These are phyloP conservation scores for Bruguiera parviflora DNA, from an alignment of 345 rosid genomes.

Conservation along the genomic window DNA sequence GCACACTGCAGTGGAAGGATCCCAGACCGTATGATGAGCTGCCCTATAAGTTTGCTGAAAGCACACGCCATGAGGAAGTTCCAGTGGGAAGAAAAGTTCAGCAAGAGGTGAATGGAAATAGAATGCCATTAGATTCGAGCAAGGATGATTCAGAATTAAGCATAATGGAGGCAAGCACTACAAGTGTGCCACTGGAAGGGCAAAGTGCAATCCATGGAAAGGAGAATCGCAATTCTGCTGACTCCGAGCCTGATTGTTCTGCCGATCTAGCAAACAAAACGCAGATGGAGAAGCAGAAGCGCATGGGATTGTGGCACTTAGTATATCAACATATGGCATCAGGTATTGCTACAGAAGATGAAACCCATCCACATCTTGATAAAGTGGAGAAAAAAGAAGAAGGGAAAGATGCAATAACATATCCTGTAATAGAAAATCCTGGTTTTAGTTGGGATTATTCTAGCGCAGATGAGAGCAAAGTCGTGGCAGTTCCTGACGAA, in stretches of 20 bases:
- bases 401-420: constrained; percentile 15
- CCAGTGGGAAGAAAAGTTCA: constrained; percentile 10
- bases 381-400: constrained; percentile 28
- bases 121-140: constrained; percentile 2
- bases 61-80: constrained; percentile 15
- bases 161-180: background rate
- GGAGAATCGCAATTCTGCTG: constrained; percentile 17
- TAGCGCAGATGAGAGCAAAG: constrained; percentile 12
- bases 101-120: constrained; percentile 16
- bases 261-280: constrained; percentile 20
- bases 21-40: background rate
- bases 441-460: constrained; percentile 21
- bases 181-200: constrained; percentile 15
- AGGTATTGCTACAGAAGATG: constrained; percentile 43
- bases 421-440: constrained; percentile 9
- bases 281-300: constrained; percentile 46
- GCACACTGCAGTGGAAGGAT: background rate
- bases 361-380: constrained; percentile 24
- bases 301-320: constrained; percentile 59
- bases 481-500: constrained; percentile 32
- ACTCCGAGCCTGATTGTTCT: constrained; percentile 13
- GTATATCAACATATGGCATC: constrained; percentile 75
- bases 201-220: constrained; percentile 17
- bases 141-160: constrained; percentile 4
- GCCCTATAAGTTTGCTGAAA: background rate